phyloP scores from a whole-genome alignment of 2,329 filamentous ascomycete species.

The Mycosphaerella sp. region DNA sequence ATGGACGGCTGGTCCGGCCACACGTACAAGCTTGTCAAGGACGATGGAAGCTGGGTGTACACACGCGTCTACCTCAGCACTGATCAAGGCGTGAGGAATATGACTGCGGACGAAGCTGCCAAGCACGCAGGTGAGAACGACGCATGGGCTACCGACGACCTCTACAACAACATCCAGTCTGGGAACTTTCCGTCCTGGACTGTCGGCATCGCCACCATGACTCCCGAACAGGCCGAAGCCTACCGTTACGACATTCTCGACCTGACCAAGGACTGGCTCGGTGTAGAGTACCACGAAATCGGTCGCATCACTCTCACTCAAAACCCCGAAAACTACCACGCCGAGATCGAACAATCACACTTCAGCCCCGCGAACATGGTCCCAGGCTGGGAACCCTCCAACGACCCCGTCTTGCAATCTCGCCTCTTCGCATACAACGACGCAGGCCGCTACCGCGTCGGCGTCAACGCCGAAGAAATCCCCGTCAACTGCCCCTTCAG shows the following conservation, averaged over 20 bases:
- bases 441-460: constrained; percentile 49
- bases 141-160: constrained; percentile 45
- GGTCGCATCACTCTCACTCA: constrained; percentile 49
- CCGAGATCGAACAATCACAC: constrained; percentile 48
- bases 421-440: constrained; percentile 45
- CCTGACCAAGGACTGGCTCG: constrained; percentile 50
- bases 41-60: constrained; percentile 46
- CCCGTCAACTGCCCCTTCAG: constrained; percentile 44
- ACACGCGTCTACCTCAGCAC: constrained; percentile 19
- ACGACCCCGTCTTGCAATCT: constrained; percentile 46
- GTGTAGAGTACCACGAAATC: constrained; percentile 42
- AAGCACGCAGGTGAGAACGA: constrained; percentile 46
- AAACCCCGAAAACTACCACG: constrained; percentile 49
- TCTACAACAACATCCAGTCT: constrained; percentile 42
- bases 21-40: constrained; percentile 37
- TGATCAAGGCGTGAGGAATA: constrained; percentile 47
- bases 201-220: constrained; percentile 43
- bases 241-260: constrained; percentile 52
- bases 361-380: constrained; percentile 50
- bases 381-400: constrained; percentile 46
- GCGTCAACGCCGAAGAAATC: constrained; percentile 49
- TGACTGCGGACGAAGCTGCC: constrained; percentile 43
- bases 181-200: constrained; percentile 43
- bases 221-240: constrained; percentile 43
- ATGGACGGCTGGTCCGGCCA: constrained; percentile 21